Evolutionary conservation across 768 basidiomycete species (phyloP), one percentile per base, ranked within the genome.

Genomic region (Boletus fagicola): DNA sequence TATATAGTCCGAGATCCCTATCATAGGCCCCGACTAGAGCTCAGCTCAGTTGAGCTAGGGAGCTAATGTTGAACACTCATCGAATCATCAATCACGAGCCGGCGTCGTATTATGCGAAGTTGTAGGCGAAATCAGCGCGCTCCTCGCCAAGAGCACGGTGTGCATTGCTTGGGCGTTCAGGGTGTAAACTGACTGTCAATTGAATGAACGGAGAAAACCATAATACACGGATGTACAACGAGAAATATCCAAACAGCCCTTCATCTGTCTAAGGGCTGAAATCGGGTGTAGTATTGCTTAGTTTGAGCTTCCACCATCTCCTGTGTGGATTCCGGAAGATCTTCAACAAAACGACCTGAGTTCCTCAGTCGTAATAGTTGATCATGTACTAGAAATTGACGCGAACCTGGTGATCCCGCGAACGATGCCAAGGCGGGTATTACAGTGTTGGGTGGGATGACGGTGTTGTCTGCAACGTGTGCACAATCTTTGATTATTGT

Each of bases 401-500:
- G 66, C 78, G 48, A 52, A 92, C 94, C 94, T 72, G 97, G 96
- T 40, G 91, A 93, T 10, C 96, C 97, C 16, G 84, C 73, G 72
- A 95, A 98, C 6, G 88, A 75, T 0, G 93, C 82, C 57, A 98
- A 74, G 3, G 93, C 91, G 1, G 96, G 94, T 11, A 98, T 85
- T 48, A 98, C 93, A 1, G 94, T 94, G 54, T 92, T 94, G 4
- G 94, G 88, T 2, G 95, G 92, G 15, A 98, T 76, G 38, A 98
- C 84, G 0, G 93, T 90, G 62, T 90, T 88, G 70, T 98, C 95
- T 30, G 88, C 87, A 24, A 99, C 86, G 58, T 84, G 86, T 4
- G 90, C 92, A 62, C 94, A 95, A 67, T 98, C 96, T 69, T 98
- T 97, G 72, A 98, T 94, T 56, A 96, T 94, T 0, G 89, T 87